These are phyloP conservation scores for Solanum gandarillasii DNA, from an alignment of 257 asterid species.

Conservation along the genomic window DNA sequence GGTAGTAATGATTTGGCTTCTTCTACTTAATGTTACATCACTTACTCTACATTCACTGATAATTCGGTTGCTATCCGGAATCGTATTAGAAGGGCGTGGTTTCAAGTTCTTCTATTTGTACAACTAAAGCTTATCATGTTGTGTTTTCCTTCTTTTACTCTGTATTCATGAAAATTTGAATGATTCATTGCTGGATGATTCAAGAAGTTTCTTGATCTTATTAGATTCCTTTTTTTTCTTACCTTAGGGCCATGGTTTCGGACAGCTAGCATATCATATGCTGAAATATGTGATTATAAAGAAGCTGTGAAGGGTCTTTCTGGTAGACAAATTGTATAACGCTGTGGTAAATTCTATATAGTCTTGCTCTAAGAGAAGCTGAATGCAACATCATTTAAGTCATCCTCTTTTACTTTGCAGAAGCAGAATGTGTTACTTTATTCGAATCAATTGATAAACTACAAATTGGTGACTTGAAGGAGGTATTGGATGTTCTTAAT, in stretches of 20 bases:
- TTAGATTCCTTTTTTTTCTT: background rate
- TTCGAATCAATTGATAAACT: slow-evolving; percentile 26
- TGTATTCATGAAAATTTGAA: background rate
- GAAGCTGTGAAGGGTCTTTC: slow-evolving; percentile 57
- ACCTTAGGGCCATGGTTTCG: slow-evolving; percentile 92
- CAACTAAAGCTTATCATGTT: background rate
- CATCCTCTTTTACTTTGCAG: slow-evolving; percentile 26
- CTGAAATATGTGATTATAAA: slow-evolving; percentile 61
- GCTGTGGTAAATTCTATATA: background rate
- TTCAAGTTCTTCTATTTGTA: background rate
- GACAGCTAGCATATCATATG: slow-evolving; percentile 57
- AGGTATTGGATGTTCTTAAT: slow-evolving; percentile 52
- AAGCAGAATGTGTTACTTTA: slow-evolving; percentile 49
- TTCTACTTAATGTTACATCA: background rate
- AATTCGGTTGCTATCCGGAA: background rate
- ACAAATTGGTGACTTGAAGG: slow-evolving; percentile 40
- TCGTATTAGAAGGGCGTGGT: background rate
- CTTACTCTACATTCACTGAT: background rate
- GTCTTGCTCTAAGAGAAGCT: slow-evolving; percentile 2
- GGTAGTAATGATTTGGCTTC: background rate
- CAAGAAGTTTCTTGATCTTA: background rate
- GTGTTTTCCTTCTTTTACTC: background rate
- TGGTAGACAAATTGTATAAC: slow-evolving; percentile 31
- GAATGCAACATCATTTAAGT: background rate
- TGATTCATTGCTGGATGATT: background rate